phyloP scores from a whole-genome alignment of 495 filamentous ascomycete genomes.

The Trichoderma virens region DNA sequence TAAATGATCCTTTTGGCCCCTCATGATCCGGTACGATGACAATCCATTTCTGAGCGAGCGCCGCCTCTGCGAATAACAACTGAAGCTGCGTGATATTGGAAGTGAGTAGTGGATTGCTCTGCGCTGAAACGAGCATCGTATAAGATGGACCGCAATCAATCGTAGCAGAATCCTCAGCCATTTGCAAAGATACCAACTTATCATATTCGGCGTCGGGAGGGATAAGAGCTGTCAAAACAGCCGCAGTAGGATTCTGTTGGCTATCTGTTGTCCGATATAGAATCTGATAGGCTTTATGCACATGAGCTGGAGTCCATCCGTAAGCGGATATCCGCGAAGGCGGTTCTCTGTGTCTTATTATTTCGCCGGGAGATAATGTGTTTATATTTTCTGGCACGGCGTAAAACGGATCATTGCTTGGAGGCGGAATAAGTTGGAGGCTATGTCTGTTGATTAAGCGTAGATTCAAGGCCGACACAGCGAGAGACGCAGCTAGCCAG shows the following conservation, averaged over 20 bases:
- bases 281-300: not conserved
- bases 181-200: not conserved
- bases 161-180: not conserved
- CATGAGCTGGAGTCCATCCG: not conserved
- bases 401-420: not conserved
- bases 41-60: conserved; percentile 31
- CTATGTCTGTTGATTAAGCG: not conserved
- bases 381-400: not conserved
- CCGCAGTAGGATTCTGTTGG: not conserved
- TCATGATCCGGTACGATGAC: conserved; percentile 37
- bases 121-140: not conserved
- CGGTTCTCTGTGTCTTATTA: not conserved
- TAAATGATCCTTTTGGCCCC: conserved; percentile 26
- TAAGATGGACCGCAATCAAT: not conserved
- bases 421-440: not conserved
- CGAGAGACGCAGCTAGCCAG: not conserved
- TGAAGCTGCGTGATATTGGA: not conserved
- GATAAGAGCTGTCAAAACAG: not conserved
- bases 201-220: not conserved
- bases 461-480: not conserved
- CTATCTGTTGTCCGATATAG: not conserved
- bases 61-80: conserved; percentile 17
- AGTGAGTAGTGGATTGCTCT: not conserved
- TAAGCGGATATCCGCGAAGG: not conserved
- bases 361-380: not conserved